Evolutionary conservation across 2,329 filamentous ascomycete genomes (phyloP), one percentile per base, ranked within the genome.

Genomic region (Botrytis paeoniae): DNA sequence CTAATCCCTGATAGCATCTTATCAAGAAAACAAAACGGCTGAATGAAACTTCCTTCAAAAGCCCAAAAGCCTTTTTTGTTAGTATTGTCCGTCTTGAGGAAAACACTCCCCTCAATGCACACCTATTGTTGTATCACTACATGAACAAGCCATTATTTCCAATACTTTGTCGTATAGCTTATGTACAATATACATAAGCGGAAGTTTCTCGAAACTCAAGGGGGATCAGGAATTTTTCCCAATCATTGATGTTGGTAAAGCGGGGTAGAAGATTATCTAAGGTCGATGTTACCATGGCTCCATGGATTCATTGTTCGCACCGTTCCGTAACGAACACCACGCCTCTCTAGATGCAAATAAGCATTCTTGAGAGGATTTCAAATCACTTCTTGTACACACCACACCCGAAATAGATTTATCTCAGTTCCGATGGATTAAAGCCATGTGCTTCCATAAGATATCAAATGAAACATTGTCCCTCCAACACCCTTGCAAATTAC

Each of bases 261-360:
- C 41, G 62, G 62, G 62, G 41, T 65, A 48, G 62, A 65, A 35
- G 62, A 65, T 65, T 32, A 65, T 35, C 41, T 25, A 25, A 51
- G 48, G 48, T n/a, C 48, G 8, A 62, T n/a, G 60, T 62, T 62
- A 62, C 35, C 59, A 32, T 32, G n/a, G 6, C 32, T 65, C 32
- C 57, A 32, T 35, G 29, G 7, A 45, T 66, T 51, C 12, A 51
- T 9, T 37, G 32, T 37, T 37, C 43, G 32, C 32, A 37, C 43
- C 63, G 43, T 66, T 66, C 63, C 43, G 43, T 37, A 18, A 51
- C 12, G 7, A 32, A 66, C 10, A 65, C 25, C 14, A 37, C 62
- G 22, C 63, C 45, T 51, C 29, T 65, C 20, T 65, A 9, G 20
- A 41, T 62, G 60, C 60, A 62, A 41, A n/a, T 1, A 39, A 41